These are phyloP conservation scores for Cytospora chrysosperma DNA, from an alignment of 2,329 filamentous ascomycete genomes.

Conservation along the genomic window DNA sequence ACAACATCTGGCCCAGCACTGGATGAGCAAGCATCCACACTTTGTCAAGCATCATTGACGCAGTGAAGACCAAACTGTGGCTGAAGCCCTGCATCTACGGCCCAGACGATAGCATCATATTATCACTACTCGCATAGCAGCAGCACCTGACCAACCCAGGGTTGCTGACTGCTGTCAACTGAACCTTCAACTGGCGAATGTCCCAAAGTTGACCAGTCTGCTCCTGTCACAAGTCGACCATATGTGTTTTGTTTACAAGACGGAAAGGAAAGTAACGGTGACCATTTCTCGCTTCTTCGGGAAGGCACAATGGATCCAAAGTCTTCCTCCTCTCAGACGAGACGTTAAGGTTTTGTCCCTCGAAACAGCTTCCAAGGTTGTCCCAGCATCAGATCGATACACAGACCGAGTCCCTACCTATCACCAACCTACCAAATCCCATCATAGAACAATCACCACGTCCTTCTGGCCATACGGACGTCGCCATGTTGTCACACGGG, in stretches of 20 bases:
- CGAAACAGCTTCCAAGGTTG: not conserved
- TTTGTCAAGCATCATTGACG: not conserved
- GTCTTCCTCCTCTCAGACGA: not conserved
- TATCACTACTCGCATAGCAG: not conserved
- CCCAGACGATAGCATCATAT: not conserved
- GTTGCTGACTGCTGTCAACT: not conserved
- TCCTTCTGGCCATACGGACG: not conserved
- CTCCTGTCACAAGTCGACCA: not conserved
- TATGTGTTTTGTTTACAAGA: not conserved
- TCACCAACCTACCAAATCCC: not conserved
- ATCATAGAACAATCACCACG: not conserved
- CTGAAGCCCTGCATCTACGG: not conserved
- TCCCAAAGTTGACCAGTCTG: not conserved
- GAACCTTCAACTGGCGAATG: not conserved
- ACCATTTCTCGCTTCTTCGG: not conserved
- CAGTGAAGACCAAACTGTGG: not conserved
- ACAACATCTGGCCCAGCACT: not conserved
- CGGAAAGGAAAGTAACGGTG: not conserved
- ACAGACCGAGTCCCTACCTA: not conserved
- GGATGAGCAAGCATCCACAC: not conserved
- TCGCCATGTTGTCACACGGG: slow-evolving; percentile 2
- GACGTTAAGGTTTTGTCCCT: no score
- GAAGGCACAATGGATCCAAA: not conserved
- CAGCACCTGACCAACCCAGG: no score
- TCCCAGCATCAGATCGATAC: not conserved